Evolutionary conservation across 2,329 filamentous ascomycete genomes (phyloP).

Genomic region (Drechslerella coelobrocha): DNA sequence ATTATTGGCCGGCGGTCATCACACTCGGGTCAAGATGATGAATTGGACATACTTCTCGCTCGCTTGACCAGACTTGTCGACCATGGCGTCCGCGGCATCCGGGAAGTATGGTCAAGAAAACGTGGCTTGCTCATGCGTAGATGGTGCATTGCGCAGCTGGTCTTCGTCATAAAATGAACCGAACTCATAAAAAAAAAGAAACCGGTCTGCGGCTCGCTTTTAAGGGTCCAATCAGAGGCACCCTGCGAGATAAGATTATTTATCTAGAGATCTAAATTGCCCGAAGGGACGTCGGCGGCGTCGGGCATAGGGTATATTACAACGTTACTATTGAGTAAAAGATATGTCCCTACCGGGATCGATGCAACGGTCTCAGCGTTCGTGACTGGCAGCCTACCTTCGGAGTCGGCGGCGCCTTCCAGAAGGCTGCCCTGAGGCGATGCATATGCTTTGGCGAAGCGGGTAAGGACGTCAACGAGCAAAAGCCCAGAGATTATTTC

Average conservation of each 20-base stretch:
- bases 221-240: slow-evolving; percentile 32
- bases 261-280: slow-evolving; percentile 35
- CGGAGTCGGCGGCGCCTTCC: slow-evolving; percentile 41
- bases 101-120: slow-evolving; percentile 27
- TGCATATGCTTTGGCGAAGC: slow-evolving; percentile 37
- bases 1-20: slow-evolving; percentile 17
- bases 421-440: slow-evolving; percentile 35
- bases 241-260: slow-evolving; percentile 48
- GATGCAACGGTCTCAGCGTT: background rate
- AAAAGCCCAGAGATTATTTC: slow-evolving; percentile 2
- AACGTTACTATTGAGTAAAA: background rate
- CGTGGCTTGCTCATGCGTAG: slow-evolving; percentile 23
- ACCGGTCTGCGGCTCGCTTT: background rate
- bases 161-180: background rate
- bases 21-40: slow-evolving; percentile 25
- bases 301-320: slow-evolving; percentile 27
- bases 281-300: slow-evolving; percentile 17
- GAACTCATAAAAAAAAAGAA: background rate
- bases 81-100: slow-evolving; percentile 12
- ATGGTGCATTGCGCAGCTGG: background rate
- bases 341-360: slow-evolving; percentile 9
- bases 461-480: slow-evolving; percentile 14
- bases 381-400: slow-evolving; percentile 1
- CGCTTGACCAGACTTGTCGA: slow-evolving; percentile 41
- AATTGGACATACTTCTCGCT: slow-evolving; percentile 44